Percentiles rank a stretch among this genome's conserved stretches.
Evolutionary conservation across 106 monocot genomes (phyloP).

Genomic region (Dendrobium catenatum): DNA sequence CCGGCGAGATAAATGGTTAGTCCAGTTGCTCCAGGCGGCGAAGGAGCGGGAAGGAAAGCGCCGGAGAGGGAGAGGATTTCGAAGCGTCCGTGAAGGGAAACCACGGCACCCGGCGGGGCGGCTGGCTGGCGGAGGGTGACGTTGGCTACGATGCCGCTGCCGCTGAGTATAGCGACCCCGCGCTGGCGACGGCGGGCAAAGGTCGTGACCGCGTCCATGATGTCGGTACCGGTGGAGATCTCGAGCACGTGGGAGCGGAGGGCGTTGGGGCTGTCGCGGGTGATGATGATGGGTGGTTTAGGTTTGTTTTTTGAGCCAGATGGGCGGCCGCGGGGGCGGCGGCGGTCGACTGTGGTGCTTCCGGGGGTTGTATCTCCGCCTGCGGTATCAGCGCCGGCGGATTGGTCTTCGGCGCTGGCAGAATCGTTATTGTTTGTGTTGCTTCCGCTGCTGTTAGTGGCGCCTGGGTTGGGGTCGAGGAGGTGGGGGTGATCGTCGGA

Average conservation of each 20-base stretch:
- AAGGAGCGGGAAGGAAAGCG: conserved; percentile 27
- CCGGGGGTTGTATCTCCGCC: not conserved
- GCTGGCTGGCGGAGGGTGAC: conserved; percentile 31
- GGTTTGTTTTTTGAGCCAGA: conserved; percentile 36
- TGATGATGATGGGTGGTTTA: conserved; percentile 33
- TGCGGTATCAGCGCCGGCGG: not conserved
- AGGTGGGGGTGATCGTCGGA: conserved; percentile 11
- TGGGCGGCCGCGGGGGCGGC: conserved; percentile 30
- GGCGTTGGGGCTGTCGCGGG: conserved; percentile 26
- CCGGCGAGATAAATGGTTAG: conserved; percentile 28
- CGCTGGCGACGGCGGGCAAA: conserved; percentile 28
- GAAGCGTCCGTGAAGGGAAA: conserved; percentile 27
- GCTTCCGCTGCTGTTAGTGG: conserved; percentile 25
- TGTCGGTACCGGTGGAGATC: conserved; percentile 26
- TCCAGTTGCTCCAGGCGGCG: conserved; percentile 24
- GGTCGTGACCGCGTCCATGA: conserved; percentile 18
- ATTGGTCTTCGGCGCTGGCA: not conserved
- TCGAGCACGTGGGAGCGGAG: conserved; percentile 35
- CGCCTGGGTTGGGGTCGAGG: not conserved
- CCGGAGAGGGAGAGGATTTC: conserved; percentile 38
- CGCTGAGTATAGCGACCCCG: conserved; percentile 25
- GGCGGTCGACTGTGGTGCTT: not conserved
- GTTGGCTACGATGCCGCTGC: conserved; percentile 25
- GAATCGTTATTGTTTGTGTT: conserved; percentile 7
- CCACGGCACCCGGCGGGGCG: conserved; percentile 22